Conservation (phyloP, 2,329 filamentous ascomycete species). For the Clonostachys rhizophaga region DNA sequence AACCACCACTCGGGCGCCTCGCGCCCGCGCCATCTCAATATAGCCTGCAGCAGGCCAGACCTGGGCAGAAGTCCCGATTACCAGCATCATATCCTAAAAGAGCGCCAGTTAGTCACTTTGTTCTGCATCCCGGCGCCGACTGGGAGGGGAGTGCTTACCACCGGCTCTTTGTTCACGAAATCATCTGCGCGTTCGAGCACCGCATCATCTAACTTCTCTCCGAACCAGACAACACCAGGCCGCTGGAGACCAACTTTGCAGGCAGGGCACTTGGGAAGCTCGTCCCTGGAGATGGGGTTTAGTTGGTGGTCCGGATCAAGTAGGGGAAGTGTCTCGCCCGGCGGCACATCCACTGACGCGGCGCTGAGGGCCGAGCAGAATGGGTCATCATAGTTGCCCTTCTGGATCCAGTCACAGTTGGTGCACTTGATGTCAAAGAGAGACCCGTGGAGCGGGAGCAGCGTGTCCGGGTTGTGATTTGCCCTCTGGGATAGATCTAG, state of each 20-base stretch:
- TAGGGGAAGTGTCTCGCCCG: slow-evolving; percentile 35
- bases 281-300: slow-evolving; percentile 36
- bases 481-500: slow-evolving; percentile 71
- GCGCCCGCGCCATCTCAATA: slow-evolving; percentile 54
- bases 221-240: slow-evolving; percentile 89
- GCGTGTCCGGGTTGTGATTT: slow-evolving; percentile 60
- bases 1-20: slow-evolving; percentile 68
- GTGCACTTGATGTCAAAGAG: slow-evolving; percentile 81
- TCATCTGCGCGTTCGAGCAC: slow-evolving; percentile 59
- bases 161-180: slow-evolving; percentile 53
- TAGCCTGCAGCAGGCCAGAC: slow-evolving; percentile 81
- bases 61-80: slow-evolving; percentile 78
- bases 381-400: slow-evolving; percentile 70
- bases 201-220: slow-evolving; percentile 60
- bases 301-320: slow-evolving; percentile 39
- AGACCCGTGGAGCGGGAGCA: slow-evolving; percentile 76
- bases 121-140: not conserved
- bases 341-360: slow-evolving; percentile 47
- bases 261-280: slow-evolving; percentile 71
- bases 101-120: not conserved
- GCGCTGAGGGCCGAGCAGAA: slow-evolving; percentile 71
- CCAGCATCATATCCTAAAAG: slow-evolving; percentile 67
- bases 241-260: slow-evolving; percentile 66
- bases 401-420: slow-evolving; percentile 61
- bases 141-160: slow-evolving; percentile 28